These are phyloP conservation scores for Candida broadrunensis DNA, from an alignment of 805 yeast species.

Conservation along the genomic window DNA sequence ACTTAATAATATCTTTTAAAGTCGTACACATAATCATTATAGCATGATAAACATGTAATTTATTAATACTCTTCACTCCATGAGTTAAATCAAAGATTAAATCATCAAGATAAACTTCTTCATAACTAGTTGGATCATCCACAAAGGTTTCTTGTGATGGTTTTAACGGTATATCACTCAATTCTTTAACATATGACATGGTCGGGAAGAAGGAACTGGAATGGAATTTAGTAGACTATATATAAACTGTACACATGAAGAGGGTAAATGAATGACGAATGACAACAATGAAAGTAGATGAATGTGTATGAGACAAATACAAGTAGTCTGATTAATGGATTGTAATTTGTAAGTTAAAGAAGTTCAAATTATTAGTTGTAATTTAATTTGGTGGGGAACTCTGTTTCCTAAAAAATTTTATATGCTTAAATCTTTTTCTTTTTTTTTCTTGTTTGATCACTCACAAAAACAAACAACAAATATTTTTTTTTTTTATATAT, in stretches of 20 bases:
- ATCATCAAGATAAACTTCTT: slow-evolving; percentile 31
- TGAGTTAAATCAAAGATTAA: slow-evolving; percentile 30
- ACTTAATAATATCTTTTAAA: slow-evolving; percentile 29
- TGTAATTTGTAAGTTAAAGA: too few relatives aligned
- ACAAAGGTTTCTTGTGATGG: slow-evolving; percentile 37
- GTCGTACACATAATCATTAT: slow-evolving; percentile 25
- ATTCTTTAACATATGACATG: slow-evolving; percentile 5
- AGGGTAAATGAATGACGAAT: too few relatives aligned
- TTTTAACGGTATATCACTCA: slow-evolving; percentile 34
- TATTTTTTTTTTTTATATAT: too few relatives aligned
- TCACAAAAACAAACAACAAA: too few relatives aligned
- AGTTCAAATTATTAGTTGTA: too few relatives aligned
- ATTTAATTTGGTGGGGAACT: too few relatives aligned
- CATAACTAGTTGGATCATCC: slow-evolving; percentile 34
- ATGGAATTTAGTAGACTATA: background rate
- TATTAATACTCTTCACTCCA: slow-evolving; percentile 30
- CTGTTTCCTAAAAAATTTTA: too few relatives aligned
- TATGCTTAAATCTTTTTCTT: too few relatives aligned
- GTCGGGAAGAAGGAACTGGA: too few relatives aligned
- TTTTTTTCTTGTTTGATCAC: too few relatives aligned
- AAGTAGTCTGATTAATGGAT: too few relatives aligned
- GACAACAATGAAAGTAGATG: background rate
- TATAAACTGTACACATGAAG: background rate
- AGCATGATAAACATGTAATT: slow-evolving; percentile 34
- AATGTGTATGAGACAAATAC: too few relatives aligned